These are phyloP conservation scores for Theileria sp. DNA, from an alignment of 169 alveolate genomes.

Conservation along the genomic window DNA sequence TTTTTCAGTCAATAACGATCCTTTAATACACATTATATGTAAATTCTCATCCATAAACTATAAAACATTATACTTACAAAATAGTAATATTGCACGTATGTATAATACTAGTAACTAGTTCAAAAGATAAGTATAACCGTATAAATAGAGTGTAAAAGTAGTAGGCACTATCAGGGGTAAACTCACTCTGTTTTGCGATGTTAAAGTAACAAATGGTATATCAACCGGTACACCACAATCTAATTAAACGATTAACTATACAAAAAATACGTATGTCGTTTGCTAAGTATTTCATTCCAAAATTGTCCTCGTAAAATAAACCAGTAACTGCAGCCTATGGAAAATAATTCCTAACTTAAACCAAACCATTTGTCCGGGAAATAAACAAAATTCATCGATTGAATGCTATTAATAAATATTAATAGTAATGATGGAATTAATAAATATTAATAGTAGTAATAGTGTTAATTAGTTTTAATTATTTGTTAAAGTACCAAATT, in stretches of 20 bases:
- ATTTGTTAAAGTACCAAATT: constrained; percentile 14
- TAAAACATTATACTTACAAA: constrained; percentile 13
- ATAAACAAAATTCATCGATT: constrained; percentile 48
- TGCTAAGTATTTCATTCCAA: constrained; percentile 58
- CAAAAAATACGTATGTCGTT: constrained; percentile 35
- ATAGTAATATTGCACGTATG: too few species aligned
- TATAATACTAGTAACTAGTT: too few species aligned
- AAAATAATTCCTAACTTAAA: not conserved
- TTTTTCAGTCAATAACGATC: constrained; percentile 49
- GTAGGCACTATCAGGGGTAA: not conserved
- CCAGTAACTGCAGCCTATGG: constrained; percentile 62
- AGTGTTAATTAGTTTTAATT: not conserved
- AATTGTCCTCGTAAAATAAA: constrained; percentile 51
- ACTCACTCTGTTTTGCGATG: constrained; percentile 23
- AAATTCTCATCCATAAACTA: constrained; percentile 48
- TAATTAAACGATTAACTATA: not conserved
- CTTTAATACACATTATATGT: constrained; percentile 54
- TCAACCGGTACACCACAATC: constrained; percentile 65
- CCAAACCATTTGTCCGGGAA: constrained; percentile 68
- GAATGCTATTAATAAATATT: constrained; percentile 15
- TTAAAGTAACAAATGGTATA: constrained; percentile 36
- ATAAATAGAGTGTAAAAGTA: too few species aligned
- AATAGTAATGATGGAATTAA: too few species aligned
- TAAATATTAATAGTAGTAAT: too few species aligned
- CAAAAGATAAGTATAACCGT: too few species aligned